Percentiles rank a stretch among this genome's conserved stretches.
Conservation (phyloP, 306 rosid genomes). For the Cucumis melo region DNA sequence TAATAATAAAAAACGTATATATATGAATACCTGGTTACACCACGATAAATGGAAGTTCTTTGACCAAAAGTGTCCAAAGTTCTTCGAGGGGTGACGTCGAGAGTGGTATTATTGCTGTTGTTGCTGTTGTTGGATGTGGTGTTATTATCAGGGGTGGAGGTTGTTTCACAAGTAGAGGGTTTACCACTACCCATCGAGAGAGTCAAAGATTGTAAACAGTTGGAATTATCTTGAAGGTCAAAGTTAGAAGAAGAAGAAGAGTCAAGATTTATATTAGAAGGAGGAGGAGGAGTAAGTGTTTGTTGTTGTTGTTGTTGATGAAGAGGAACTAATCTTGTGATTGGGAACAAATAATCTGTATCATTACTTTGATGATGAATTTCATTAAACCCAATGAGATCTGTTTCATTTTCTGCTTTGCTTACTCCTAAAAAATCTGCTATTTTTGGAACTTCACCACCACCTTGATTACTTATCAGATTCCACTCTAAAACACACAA, state of each 20-base stretch:
- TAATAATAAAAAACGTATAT: neutral
- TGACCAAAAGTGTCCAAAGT: slow-evolving; percentile 86
- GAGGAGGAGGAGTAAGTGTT: neutral
- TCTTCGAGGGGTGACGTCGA: slow-evolving; percentile 67
- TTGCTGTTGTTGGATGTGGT: neutral
- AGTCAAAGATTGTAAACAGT: slow-evolving; percentile 62
- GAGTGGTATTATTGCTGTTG: slow-evolving; percentile 21
- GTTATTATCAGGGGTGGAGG: slow-evolving; percentile 16
- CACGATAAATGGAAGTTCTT: slow-evolving; percentile 95
- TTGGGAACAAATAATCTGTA: slow-evolving; percentile 49
- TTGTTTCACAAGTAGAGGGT: slow-evolving; percentile 48
- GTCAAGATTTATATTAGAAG: neutral
- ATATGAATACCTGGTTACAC: slow-evolving; percentile 59
- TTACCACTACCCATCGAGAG: slow-evolving; percentile 91
- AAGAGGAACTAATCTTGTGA: slow-evolving; percentile 36
- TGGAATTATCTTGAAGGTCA: slow-evolving; percentile 60
- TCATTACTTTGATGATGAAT: slow-evolving; percentile 31
- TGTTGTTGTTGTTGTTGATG: slow-evolving; percentile 40
- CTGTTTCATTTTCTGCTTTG: slow-evolving; percentile 67
- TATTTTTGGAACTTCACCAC: slow-evolving; percentile 63
- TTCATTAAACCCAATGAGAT: slow-evolving; percentile 47
- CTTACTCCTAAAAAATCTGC: slow-evolving; percentile 97
- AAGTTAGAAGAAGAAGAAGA: slow-evolving; percentile 25
- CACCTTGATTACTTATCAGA: slow-evolving; percentile 39
- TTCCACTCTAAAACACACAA: slow-evolving; percentile 54